A percentile compares a stretch with the other conserved stretches of the same genome.
These are phyloP conservation scores for Paxillus involutus DNA, from an alignment of 768 basidiomycete genomes.

Conservation along the genomic window DNA sequence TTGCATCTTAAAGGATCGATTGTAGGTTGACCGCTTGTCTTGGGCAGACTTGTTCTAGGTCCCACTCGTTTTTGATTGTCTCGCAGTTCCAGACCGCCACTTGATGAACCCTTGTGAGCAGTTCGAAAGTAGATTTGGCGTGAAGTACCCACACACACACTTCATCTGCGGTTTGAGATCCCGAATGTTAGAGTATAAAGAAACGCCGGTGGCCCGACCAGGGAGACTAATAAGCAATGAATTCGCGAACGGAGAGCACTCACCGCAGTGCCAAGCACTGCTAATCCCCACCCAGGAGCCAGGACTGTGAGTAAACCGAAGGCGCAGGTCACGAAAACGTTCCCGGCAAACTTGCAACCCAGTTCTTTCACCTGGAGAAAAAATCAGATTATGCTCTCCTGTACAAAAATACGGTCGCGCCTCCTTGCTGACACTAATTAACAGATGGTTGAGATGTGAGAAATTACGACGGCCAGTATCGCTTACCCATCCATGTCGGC, in stretches of 20 bases:
- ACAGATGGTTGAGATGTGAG: neutral
- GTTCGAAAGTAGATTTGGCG: neutral
- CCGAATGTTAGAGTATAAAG: slow-evolving; percentile 4
- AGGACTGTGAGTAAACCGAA: slow-evolving; percentile 14
- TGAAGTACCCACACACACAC: slow-evolving; percentile 6
- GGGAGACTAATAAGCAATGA: neutral
- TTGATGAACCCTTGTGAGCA: slow-evolving; percentile 2
- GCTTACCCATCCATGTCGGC: slow-evolving; percentile 16
- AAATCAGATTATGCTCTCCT: neutral
- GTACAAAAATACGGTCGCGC: neutral
- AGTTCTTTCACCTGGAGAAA: slow-evolving; percentile 14
- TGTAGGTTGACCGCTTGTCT: slow-evolving; percentile 16
- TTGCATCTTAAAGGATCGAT: slow-evolving; percentile 5
- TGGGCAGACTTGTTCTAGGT: slow-evolving; percentile 11
- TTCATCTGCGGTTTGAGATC: slow-evolving; percentile 3
- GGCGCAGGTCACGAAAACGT: slow-evolving; percentile 14
- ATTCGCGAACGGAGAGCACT: neutral
- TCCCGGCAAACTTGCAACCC: slow-evolving; percentile 12
- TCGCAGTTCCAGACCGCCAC: slow-evolving; percentile 9
- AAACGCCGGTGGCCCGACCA: too few relatives aligned
- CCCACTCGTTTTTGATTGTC: slow-evolving; percentile 3
- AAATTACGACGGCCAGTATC: neutral
- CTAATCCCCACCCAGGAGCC: slow-evolving; percentile 7
- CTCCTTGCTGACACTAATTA: slow-evolving; percentile 15
- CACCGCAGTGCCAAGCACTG: slow-evolving; percentile 2